Conservation (phyloP, 768 basidiomycete species). For the Hysterangium stoloniferum region DNA sequence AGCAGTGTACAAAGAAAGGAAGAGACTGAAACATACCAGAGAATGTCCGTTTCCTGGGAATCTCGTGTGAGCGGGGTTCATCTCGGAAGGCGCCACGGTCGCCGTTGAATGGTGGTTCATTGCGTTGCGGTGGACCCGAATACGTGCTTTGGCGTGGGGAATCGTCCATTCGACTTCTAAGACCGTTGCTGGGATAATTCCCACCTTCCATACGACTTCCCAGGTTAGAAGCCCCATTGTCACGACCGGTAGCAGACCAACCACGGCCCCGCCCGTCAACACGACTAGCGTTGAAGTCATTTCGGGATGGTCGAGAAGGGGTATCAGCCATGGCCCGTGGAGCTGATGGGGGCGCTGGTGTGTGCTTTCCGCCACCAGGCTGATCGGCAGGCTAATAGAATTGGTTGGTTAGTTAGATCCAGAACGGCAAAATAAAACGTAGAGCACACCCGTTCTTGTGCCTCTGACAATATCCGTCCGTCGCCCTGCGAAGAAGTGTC, state of each 20-base stretch:
- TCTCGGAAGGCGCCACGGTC: constrained; percentile 27
- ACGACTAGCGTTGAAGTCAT: not conserved
- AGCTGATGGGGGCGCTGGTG: constrained; percentile 46
- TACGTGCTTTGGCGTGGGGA: not conserved
- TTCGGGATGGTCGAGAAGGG: not conserved
- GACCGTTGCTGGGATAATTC: not conserved
- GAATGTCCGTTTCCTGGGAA: constrained; percentile 54
- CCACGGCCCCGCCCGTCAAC: not conserved
- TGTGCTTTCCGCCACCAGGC: not conserved
- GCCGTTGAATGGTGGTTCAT: not conserved
- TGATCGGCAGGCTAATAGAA: not conserved
- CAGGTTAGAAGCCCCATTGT: not conserved
- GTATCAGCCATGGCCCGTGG: constrained; percentile 57
- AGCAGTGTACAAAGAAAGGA: not conserved
- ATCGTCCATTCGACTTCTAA: not conserved
- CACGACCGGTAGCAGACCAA: constrained; percentile 7
- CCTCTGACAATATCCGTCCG: constrained; percentile 28
- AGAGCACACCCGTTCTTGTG: not conserved
- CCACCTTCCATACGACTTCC: not conserved
- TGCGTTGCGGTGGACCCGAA: not conserved
- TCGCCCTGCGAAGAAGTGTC: constrained; percentile 26
- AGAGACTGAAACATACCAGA: constrained; percentile 46
- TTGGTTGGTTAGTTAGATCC: too few relatives aligned
- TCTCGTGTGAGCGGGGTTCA: constrained; percentile 39
- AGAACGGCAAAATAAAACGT: not conserved